Percentiles rank a stretch among this genome's conserved stretches.
phyloP scores from a whole-genome alignment of 2,329 filamentous ascomycete genomes.

The Aureobasidium musti region DNA sequence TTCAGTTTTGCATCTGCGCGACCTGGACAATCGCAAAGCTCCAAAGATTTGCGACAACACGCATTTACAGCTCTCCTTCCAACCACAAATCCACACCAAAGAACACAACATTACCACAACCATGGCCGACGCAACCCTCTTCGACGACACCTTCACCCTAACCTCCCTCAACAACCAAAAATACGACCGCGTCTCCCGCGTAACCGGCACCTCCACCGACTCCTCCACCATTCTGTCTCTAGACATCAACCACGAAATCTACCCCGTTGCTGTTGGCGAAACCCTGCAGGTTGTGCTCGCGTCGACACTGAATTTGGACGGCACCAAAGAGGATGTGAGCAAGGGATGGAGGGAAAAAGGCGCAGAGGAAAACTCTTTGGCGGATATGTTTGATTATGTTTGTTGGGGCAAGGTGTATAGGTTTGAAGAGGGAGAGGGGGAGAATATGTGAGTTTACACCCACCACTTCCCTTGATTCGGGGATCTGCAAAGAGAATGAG shows the following conservation, averaged over 20 bases:
- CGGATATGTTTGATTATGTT: conserved; percentile 84
- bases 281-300: conserved; percentile 79
- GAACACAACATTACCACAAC: conserved; percentile 44
- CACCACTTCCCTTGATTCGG: conserved; percentile 64
- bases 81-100: neutral
- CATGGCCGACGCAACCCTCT: conserved; percentile 85
- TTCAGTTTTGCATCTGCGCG: neutral
- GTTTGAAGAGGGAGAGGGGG: conserved; percentile 79
- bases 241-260: conserved; percentile 93
- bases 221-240: conserved; percentile 75
- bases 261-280: conserved; percentile 73
- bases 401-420: conserved; percentile 87
- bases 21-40: neutral
- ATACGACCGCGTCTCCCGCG: conserved; percentile 92
- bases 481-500: too few species aligned
- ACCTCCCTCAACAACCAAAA: conserved; percentile 78
- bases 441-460: conserved; percentile 60
- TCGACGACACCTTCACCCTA: conserved; percentile 88
- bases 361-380: conserved; percentile 59
- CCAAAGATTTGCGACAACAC: conserved; percentile 4
- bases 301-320: conserved; percentile 83
- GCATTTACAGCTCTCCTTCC: neutral
- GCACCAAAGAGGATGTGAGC: conserved; percentile 58
- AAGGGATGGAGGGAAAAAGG: conserved; percentile 69
- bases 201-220: conserved; percentile 75